Base-by-base conservation (phyloP, 2,329 filamentous ascomycete species). In the Thielaviopsis populi region DNA sequence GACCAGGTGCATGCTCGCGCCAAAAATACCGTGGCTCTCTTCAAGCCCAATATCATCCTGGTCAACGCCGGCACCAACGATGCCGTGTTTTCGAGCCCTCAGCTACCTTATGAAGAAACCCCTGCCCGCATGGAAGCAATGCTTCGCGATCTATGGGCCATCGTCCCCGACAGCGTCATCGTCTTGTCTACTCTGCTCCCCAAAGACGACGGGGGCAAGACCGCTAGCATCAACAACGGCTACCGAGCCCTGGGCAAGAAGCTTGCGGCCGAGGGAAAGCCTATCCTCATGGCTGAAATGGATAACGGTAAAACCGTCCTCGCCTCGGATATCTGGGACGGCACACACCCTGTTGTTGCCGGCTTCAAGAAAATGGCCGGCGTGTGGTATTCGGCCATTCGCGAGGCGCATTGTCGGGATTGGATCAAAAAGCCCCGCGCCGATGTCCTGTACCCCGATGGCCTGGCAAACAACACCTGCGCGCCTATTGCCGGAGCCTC, bases 291-390 rank as follows among this genome's bases (percentile, higher is more conserved):
- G n/a, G 68, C 65, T 7, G 59, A 67, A 60, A 66, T 69, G 37
- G 24, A 67, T 19, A 27, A 62, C 3, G 48, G 56, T 6, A 65
- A 65, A 41, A 62, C 50, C 15, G 41, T 64, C 7, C 10, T 62
- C 13, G 27, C 17, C 2, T 61, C 54, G 5, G 75, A 77, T 53
- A 67, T 77, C 56, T 70, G 68, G 0, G 76, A 78, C 64, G 70
- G 68, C 10, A 76, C 72, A 0, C 76, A 77, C 62, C 76, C 75
- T 0, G 69, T 70, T 22, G 73, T 75, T 40, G 68, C 15, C 0
- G 76, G 75, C 3, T 77, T 77, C 65, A 65, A 68, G 53, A 75
- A 76, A 69, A 77, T 78, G 75, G 75, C 75, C 40, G 68, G 69
- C 22, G 66, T 74, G 7, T 77, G 74, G 74, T 70, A 71, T 62